phyloP scores from a whole-genome alignment of 441 rosid species.

The Arabidopsis lyrata region DNA sequence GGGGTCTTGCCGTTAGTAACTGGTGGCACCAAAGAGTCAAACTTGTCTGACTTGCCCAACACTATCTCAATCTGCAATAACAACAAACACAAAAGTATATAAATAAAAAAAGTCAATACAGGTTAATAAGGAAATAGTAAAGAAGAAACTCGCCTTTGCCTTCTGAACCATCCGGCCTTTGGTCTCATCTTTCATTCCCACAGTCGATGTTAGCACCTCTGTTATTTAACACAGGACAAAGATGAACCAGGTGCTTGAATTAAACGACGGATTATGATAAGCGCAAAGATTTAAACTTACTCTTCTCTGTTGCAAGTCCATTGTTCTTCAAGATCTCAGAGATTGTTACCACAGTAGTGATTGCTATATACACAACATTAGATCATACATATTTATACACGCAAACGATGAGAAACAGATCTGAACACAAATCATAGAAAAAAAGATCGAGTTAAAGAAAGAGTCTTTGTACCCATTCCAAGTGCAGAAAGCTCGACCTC shows the following conservation, averaged over 20 bases:
- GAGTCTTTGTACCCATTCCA: slow-evolving; percentile 78
- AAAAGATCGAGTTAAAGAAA: neutral
- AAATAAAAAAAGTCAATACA: neutral
- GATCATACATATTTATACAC: neutral
- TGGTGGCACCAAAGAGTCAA: slow-evolving; percentile 61
- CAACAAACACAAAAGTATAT: neutral
- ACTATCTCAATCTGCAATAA: slow-evolving; percentile 57
- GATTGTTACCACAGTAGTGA: slow-evolving; percentile 87
- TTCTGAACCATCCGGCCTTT: slow-evolving; percentile 81
- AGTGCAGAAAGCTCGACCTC: slow-evolving; percentile 96
- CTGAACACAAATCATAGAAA: neutral
- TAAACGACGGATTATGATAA: neutral
- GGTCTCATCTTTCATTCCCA: slow-evolving; percentile 86
- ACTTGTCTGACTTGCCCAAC: slow-evolving; percentile 78
- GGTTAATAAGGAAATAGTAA: neutral
- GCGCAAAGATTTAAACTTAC: slow-evolving; percentile 48
- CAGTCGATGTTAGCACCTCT: slow-evolving; percentile 88
- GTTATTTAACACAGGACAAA: slow-evolving; percentile 26
- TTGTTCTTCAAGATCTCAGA: slow-evolving; percentile 95
- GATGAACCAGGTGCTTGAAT: neutral
- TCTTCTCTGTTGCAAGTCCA: slow-evolving; percentile 90
- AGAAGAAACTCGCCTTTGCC: slow-evolving; percentile 67
- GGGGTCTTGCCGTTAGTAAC: slow-evolving; percentile 46
- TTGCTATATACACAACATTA: slow-evolving; percentile 53
- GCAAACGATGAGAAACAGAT: neutral